A percentile compares a stretch with the other conserved stretches of the same genome.
phyloP scores from a whole-genome alignment of 352 stramenopile genomes.

The Globisporangium acanthophoron region DNA sequence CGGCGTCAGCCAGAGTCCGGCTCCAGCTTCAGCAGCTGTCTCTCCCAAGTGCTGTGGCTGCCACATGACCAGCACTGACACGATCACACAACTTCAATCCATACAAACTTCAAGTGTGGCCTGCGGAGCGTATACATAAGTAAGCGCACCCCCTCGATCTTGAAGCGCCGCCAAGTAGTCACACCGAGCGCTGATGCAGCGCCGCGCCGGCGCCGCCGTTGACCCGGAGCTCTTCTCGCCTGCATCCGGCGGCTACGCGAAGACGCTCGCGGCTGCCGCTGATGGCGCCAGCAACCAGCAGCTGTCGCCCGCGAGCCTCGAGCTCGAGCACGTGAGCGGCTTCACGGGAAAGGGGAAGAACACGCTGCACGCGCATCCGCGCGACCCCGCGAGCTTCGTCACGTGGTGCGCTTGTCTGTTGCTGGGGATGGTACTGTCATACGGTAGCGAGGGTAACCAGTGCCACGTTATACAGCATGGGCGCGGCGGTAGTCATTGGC shows the following conservation, averaged over 20 bases:
- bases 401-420: constrained; percentile 24
- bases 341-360: constrained; percentile 49
- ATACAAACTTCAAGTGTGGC: too few species aligned
- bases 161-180: background rate
- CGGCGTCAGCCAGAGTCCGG: too few species aligned
- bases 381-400: constrained; percentile 44
- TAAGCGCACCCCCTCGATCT: too few species aligned
- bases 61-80: too few species aligned
- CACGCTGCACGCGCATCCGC: constrained; percentile 50
- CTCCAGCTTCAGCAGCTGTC: too few species aligned
- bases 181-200: constrained; percentile 20
- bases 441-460: background rate
- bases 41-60: too few species aligned
- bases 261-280: background rate
- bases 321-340: constrained; percentile 66
- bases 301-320: constrained; percentile 20
- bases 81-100: too few species aligned
- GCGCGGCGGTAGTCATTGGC: constrained; percentile 41
- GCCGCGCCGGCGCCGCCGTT: constrained; percentile 14
- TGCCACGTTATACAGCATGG: constrained; percentile 26
- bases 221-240: constrained; percentile 58
- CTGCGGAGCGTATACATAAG: too few species aligned
- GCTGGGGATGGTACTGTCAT: background rate
- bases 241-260: background rate
- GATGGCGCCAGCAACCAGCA: background rate